A percentile compares a stretch with the other conserved stretches of the same genome.
These are phyloP conservation scores for Stagonosporopsis chrysanthemi DNA, from an alignment of 2,329 filamentous ascomycete species.

Conservation along the genomic window DNA sequence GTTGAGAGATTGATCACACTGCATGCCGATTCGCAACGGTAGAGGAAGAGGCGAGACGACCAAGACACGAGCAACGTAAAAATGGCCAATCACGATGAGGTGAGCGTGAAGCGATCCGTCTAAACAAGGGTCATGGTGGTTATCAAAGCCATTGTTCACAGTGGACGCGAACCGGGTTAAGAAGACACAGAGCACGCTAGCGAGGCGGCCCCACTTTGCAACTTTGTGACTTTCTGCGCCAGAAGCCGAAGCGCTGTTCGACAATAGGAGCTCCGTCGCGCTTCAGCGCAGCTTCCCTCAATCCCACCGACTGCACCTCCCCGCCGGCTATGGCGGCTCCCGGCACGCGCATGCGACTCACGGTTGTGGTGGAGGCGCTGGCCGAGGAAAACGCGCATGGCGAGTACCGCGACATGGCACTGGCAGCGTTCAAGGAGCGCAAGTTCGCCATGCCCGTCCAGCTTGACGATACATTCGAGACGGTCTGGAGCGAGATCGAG, in stretches of 20 bases:
- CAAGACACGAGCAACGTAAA: background rate
- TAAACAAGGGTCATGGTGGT: too few species aligned
- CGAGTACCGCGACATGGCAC: constrained; percentile 23
- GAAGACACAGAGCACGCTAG: background rate
- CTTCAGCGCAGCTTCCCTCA: background rate
- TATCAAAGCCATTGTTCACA: background rate
- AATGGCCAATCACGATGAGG: background rate
- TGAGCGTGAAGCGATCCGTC: background rate
- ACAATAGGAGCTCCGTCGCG: constrained; percentile 1
- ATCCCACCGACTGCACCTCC: background rate
- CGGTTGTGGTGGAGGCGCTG: constrained; percentile 40
- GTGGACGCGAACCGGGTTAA: background rate
- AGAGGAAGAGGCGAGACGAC: background rate
- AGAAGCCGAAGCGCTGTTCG: background rate
- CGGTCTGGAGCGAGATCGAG: constrained; percentile 42
- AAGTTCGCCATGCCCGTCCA: constrained; percentile 46
- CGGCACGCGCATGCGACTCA: constrained; percentile 37
- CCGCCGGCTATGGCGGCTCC: constrained; percentile 18
- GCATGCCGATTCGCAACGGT: too few species aligned
- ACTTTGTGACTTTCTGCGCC: constrained; percentile 1
- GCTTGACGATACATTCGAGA: constrained; percentile 37
- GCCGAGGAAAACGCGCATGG: constrained; percentile 33
- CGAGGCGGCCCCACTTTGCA: constrained; percentile 7
- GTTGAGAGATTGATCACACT: background rate
- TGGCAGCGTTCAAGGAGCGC: constrained; percentile 40